phyloP scores from a whole-genome alignment of 495 filamentous ascomycete species.

The Trichoderma erinaceum region DNA sequence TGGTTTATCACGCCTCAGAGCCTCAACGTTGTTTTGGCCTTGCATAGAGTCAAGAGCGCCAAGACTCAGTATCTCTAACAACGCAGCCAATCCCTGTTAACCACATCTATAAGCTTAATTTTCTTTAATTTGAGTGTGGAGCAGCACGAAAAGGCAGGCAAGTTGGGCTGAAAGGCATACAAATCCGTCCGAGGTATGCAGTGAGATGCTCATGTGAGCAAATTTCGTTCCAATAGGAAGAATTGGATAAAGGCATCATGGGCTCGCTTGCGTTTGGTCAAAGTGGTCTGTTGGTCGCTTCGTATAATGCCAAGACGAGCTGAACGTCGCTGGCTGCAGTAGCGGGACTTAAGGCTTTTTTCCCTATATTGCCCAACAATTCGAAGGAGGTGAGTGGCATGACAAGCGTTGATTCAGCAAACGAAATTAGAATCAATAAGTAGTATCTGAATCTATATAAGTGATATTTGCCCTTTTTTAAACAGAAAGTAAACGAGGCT shows the following conservation, averaged over 20 bases:
- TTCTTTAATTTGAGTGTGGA: too few species aligned
- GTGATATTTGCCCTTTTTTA: too few species aligned
- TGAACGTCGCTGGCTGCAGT: background rate
- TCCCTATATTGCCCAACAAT: background rate
- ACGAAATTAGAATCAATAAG: too few species aligned
- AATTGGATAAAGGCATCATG: background rate
- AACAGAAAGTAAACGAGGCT: too few species aligned
- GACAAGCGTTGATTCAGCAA: background rate
- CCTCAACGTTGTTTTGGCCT: too few species aligned
- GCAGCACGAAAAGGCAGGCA: background rate
- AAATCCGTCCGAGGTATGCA: background rate
- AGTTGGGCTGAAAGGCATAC: background rate
- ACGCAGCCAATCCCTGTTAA: too few species aligned
- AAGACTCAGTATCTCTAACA: too few species aligned
- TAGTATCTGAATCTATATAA: background rate
- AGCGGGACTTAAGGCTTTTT: background rate
- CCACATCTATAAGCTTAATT: too few species aligned
- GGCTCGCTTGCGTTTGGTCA: background rate
- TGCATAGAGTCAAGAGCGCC: too few species aligned
- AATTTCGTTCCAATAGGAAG: background rate
- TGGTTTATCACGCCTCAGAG: too few species aligned
- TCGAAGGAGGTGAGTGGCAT: background rate
- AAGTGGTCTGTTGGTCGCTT: background rate
- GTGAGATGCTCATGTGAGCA: background rate
- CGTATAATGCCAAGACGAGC: slow-evolving; percentile 5